Conservation (phyloP, 2,329 filamentous ascomycete species). For the Apiospora arundinis region DNA sequence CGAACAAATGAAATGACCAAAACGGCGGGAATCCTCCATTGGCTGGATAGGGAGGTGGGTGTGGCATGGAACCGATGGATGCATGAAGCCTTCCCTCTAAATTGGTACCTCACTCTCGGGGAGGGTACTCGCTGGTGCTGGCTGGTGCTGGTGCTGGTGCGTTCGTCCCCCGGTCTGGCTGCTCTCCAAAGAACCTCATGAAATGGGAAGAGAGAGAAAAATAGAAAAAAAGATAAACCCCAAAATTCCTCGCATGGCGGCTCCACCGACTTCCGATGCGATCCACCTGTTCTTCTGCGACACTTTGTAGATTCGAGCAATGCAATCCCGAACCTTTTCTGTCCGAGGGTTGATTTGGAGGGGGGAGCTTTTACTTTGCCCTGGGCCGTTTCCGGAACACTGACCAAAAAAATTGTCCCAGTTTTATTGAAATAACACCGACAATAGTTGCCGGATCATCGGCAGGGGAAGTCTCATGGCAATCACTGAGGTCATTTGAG, state of each 20-base stretch:
- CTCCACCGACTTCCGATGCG: constrained; percentile 12
- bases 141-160: neutral
- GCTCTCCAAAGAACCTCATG: neutral
- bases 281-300: constrained; percentile 17
- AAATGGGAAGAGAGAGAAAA: neutral
- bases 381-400: constrained; percentile 17
- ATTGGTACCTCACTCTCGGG: neutral
- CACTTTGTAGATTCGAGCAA: constrained; percentile 7
- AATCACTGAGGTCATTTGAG: neutral
- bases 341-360: neutral
- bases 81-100: constrained; percentile 5
- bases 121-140: neutral
- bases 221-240: neutral
- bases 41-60: constrained; percentile 12
- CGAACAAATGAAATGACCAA: constrained; percentile 1
- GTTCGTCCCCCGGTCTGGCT: neutral
- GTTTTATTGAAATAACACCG: constrained; percentile 16
- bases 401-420: neutral
- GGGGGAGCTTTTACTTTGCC: constrained; percentile 6
- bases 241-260: constrained; percentile 9
- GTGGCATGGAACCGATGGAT: constrained; percentile 16
- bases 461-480: constrained; percentile 4
- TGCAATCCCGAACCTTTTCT: constrained; percentile 19
- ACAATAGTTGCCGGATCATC: constrained; percentile 16
- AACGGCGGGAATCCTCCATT: constrained; percentile 6